Conservation (phyloP, 768 basidiomycete species). For the Lactifluus volemus region DNA sequence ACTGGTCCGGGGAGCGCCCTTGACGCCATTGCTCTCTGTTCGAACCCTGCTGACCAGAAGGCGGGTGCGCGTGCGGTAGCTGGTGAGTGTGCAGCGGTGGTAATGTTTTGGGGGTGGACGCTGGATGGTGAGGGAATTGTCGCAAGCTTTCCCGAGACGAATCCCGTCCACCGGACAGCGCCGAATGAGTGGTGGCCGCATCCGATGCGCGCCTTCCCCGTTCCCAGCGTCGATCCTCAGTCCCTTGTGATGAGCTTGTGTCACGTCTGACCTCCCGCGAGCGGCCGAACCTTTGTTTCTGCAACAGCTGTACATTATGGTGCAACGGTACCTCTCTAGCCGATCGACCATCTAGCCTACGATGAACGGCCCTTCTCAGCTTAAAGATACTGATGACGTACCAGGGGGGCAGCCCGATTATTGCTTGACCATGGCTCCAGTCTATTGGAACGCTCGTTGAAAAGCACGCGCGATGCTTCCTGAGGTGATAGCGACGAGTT, state of each 20-base stretch:
- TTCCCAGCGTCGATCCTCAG: slow-evolving; percentile 17
- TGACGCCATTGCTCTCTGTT: slow-evolving; percentile 17
- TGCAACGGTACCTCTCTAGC: slow-evolving; percentile 41
- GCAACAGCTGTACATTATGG: slow-evolving; percentile 47
- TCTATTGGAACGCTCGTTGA: slow-evolving; percentile 89
- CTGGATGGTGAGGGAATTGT: slow-evolving; percentile 18
- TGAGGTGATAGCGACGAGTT: slow-evolving; percentile 39
- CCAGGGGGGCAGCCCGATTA: slow-evolving; percentile 34
- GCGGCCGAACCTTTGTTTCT: slow-evolving; percentile 37
- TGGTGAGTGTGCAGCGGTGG: slow-evolving; percentile 14
- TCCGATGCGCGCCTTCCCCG: slow-evolving; percentile 17
- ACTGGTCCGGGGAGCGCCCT: slow-evolving; percentile 11
- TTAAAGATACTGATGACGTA: slow-evolving; percentile 9
- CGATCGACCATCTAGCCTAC: slow-evolving; percentile 27
- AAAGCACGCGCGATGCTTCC: slow-evolving; percentile 68
- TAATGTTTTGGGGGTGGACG: slow-evolving; percentile 3
- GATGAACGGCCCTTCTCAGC: slow-evolving; percentile 34
- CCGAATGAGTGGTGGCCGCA: slow-evolving; percentile 10
- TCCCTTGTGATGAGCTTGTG: slow-evolving; percentile 8
- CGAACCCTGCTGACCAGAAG: slow-evolving; percentile 10
- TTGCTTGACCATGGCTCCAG: slow-evolving; percentile 71
- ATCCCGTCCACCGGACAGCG: slow-evolving; percentile 13
- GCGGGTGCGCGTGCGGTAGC: not conserved
- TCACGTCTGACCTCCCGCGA: slow-evolving; percentile 21
- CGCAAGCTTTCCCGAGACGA: slow-evolving; percentile 18